Conservation (phyloP, 495 filamentous ascomycete genomes). For the Talaromyces ruber region DNA sequence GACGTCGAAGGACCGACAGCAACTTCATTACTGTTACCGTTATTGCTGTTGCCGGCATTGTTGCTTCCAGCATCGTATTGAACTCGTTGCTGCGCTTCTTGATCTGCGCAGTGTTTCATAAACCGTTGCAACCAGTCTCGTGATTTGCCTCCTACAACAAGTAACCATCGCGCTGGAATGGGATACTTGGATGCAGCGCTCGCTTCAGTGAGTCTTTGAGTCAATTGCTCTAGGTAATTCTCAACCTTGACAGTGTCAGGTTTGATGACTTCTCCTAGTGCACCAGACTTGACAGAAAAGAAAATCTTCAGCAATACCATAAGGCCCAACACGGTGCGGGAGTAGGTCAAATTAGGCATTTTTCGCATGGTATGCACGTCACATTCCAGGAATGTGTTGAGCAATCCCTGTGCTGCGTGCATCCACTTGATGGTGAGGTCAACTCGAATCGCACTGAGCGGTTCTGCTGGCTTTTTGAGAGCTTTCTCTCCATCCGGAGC, state of each 20-base stretch:
- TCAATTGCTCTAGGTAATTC: slow-evolving; percentile 34
- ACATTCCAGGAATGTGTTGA: slow-evolving; percentile 37
- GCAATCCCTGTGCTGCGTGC: slow-evolving; percentile 36
- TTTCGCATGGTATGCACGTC: slow-evolving; percentile 30
- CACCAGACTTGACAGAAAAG: slow-evolving; percentile 34
- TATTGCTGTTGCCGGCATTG: not conserved
- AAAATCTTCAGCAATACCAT: slow-evolving; percentile 42
- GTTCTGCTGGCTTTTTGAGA: slow-evolving; percentile 12
- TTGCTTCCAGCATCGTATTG: not conserved
- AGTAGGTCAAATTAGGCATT: slow-evolving; percentile 38
- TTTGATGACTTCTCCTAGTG: slow-evolving; percentile 35
- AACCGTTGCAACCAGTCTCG: slow-evolving; percentile 30
- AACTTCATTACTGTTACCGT: not conserved
- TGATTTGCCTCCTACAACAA: slow-evolving; percentile 25
- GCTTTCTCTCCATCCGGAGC: slow-evolving; percentile 22
- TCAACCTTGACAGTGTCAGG: slow-evolving; percentile 32
- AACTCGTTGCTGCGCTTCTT: not conserved
- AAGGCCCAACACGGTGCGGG: slow-evolving; percentile 31
- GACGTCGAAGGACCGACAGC: not conserved
- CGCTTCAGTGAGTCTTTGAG: slow-evolving; percentile 28
- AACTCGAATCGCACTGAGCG: slow-evolving; percentile 34
- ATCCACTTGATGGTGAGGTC: slow-evolving; percentile 42
- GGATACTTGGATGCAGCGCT: slow-evolving; percentile 27
- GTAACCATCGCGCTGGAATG: slow-evolving; percentile 30
- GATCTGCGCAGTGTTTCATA: slow-evolving; percentile 15